Evolutionary conservation across 371 early-diverging fungal species (phyloP).

Genomic region (Lichtheimia hyalospora): DNA sequence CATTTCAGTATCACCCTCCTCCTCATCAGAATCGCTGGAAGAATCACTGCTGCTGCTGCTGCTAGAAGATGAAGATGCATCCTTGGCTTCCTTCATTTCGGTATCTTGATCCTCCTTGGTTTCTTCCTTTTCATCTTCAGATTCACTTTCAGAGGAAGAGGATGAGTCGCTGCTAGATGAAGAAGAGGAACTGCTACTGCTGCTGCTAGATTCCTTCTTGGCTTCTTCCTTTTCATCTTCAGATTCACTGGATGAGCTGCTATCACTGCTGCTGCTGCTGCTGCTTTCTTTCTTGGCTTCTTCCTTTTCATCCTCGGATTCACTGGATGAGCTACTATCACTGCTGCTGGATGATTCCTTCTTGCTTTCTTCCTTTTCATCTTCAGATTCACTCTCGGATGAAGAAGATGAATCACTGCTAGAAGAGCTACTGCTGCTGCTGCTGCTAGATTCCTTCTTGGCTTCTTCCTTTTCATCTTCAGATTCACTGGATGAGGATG

Average conservation of each 20-base stretch:
- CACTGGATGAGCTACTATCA: constrained; percentile 6
- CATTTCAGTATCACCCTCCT: constrained; percentile 5
- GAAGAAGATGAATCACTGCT: constrained; percentile 24
- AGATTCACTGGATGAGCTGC: too few species aligned
- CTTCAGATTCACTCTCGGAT: constrained; percentile 9
- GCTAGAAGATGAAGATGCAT: constrained; percentile 11
- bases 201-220: constrained; percentile 4
- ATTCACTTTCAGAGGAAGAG: constrained; percentile 12
- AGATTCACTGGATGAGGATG: too few species aligned
- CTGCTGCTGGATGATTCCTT: constrained; percentile 9
- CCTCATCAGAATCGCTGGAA: constrained; percentile 4
- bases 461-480: constrained; percentile 10
- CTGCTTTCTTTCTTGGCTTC: constrained; percentile 9
- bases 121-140: constrained; percentile 13
- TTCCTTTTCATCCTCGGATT: constrained; percentile 15
- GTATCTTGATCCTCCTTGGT: constrained; percentile 3
- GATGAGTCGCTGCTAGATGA: constrained; percentile 6
- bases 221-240: constrained; percentile 4
- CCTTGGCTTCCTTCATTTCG: constrained; percentile 13
- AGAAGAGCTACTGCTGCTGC: constrained; percentile 14
- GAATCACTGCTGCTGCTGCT: constrained; percentile 5
- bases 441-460: constrained; percentile 16
- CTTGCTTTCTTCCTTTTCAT: constrained; percentile 16
- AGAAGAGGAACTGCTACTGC: constrained; percentile 2
- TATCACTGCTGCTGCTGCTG: constrained; percentile 2